Percentiles rank a stretch among this genome's conserved stretches.
Evolutionary conservation across 345 rosid genomes (phyloP).

Genomic region (Nasturtium officinale): DNA sequence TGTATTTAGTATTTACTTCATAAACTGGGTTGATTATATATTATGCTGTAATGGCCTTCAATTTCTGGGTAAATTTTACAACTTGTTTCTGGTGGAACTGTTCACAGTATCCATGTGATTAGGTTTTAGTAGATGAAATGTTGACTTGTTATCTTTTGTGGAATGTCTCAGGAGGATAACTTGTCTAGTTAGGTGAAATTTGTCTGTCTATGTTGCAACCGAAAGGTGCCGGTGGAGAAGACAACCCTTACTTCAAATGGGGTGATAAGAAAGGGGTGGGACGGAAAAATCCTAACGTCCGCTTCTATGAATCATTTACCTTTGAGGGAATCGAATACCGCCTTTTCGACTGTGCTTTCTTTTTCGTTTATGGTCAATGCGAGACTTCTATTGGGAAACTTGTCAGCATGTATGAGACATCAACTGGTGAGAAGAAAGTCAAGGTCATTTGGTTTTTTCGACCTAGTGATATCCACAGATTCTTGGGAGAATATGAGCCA

Average conservation of each 20-base stretch:
- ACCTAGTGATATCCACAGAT: conserved; percentile 50
- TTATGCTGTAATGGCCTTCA: background rate
- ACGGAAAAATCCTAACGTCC: conserved; percentile 22
- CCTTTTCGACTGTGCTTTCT: conserved; percentile 52
- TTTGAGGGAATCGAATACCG: conserved; percentile 47
- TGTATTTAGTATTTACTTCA: background rate
- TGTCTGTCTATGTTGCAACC: conserved; percentile 38
- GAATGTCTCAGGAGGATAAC: conserved; percentile 11
- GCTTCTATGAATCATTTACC: conserved; percentile 50
- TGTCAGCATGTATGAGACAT: conserved; percentile 50
- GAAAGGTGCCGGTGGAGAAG: conserved; percentile 12
- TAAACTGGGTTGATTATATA: background rate
- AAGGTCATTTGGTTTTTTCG: conserved; percentile 64
- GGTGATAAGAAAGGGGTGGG: conserved; percentile 42
- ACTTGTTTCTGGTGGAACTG: background rate
- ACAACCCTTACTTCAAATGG: conserved; percentile 45
- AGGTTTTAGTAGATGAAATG: conserved; percentile 5
- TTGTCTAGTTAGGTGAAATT: background rate
- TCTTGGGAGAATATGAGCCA: conserved; percentile 50
- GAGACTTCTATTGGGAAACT: conserved; percentile 61
- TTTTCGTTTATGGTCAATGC: conserved; percentile 14
- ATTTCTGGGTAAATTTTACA: background rate
- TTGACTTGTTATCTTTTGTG: conserved; percentile 5
- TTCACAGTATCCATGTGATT: background rate
- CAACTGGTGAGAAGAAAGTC: conserved; percentile 45